Base-by-base conservation (phyloP, 2,329 filamentous ascomycete species). In the Colletotrichum sp. region DNA sequence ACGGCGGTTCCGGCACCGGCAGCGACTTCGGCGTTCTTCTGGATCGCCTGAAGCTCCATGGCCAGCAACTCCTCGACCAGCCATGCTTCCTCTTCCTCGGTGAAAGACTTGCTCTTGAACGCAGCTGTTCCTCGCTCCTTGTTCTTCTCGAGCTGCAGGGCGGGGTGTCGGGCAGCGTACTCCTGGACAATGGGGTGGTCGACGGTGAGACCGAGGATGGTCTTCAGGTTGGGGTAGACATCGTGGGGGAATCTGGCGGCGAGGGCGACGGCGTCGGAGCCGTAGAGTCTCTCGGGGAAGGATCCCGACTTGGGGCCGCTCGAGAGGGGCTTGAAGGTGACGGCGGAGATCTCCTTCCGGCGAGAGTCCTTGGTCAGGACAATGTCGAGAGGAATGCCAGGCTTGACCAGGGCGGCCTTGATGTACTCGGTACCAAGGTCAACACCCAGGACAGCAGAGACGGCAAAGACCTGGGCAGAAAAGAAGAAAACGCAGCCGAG, bases 291-390 rank as follows among this genome's bases (percentile, higher is more conserved):
- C 86, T 99, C 97, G 52, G 97, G 97, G 84, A 94, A 98, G 22
- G 88, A 86, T 69, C 91, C 93, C 79, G 89, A 88, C 81, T 91
- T 90, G 75, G 92, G 89, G 71, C 90, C 91, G 81, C 90, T 88
- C 80, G 91, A 91, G n/a, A 92, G 90, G 48, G 96, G 95, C 87
- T 99, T 99, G 88, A 99, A 99, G 59, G 95, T 94, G 80, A 99
- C 93, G 57, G 96, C 96, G 3, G 96, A 95, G 28, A 91, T 92
- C 85, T 99, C 97, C 89, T 99, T 99, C 82, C 97, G 94, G 85
- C 98, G 95, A 34, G 97, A 98, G 87, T 99, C 97, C 84, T 99
- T 99, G 34, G 96, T 98, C 72, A 98, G 91, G 84, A 99, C 96
- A 79, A 99, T 99, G 80, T 99, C 97, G 83, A 99, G 95, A 13